A percentile compares a stretch with the other conserved stretches of the same genome.
phyloP scores from a whole-genome alignment of 2,329 filamentous ascomycete species.

The Fusarium heterosporum region DNA sequence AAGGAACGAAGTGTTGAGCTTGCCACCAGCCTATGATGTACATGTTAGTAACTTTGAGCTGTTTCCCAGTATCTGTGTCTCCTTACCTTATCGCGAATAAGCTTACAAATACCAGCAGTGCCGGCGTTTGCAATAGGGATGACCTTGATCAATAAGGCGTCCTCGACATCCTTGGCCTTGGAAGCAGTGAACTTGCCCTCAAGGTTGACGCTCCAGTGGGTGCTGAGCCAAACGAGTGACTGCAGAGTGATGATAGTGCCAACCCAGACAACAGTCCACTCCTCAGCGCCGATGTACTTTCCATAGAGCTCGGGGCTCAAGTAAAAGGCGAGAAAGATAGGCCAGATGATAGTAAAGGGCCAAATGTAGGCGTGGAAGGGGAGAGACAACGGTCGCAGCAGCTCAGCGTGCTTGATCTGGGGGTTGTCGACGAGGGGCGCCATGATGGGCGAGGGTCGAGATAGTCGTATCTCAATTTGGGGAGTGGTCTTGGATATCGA shows the following conservation, averaged over 20 bases:
- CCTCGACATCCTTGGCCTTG: conserved; percentile 74
- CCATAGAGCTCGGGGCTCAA: conserved; percentile 86
- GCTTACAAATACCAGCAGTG: conserved; percentile 84
- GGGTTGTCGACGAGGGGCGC: conserved; percentile 89
- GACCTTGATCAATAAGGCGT: conserved; percentile 90
- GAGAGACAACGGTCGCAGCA: conserved; percentile 86
- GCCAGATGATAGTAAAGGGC: conserved; percentile 94
- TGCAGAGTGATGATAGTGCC: conserved; percentile 89
- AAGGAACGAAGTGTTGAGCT: conserved; percentile 85
- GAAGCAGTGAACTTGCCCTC: conserved; percentile 84
- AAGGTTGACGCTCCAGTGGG: conserved; percentile 95
- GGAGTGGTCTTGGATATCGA: background rate
- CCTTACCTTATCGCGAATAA: conserved; percentile 77
- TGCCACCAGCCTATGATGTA: conserved; percentile 70
- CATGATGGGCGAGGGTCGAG: conserved; percentile 58
- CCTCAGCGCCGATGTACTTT: conserved; percentile 88
- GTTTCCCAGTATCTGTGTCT: conserved; percentile 5
- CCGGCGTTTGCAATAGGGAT: conserved; percentile 91
- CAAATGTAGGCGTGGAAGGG: conserved; percentile 90
- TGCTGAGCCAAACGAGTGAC: conserved; percentile 91
- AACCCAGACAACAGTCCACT: conserved; percentile 98
- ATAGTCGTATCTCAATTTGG: conserved; percentile 27
- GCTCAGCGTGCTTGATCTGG: conserved; percentile 87
- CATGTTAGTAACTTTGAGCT: conserved; percentile 29
- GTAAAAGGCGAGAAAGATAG: conserved; percentile 89